Evolutionary conservation across 106 monocot genomes (phyloP), one percentile per base, ranked within the genome.

Genomic region (Gastrodia elata): DNA sequence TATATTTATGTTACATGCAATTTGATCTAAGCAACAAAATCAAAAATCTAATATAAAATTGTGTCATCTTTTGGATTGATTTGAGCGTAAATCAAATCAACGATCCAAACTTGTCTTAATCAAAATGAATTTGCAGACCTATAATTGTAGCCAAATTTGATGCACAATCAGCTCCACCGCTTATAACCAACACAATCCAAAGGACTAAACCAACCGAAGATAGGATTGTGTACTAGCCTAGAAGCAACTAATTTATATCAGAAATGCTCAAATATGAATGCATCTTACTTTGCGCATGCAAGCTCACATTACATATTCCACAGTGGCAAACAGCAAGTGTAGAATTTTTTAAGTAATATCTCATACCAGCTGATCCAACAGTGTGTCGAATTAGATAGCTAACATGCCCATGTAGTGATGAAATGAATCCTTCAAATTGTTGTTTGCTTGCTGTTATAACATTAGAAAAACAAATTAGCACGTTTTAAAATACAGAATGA

Each of bases 391-490:
- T 84, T 83, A 93, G 93, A 74, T 78, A 84, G 69, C 86, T 74
- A 64, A 98, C 93, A 68, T 91, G 82, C 13, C 97, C 93, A 83
- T 88, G 93, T n/a, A 97, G 80, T 80, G 96, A 88, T 35, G 96
- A 93, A 38, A 93, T 76, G 46, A 97, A 97, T 68, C 75, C 82
- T 74, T 91, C 91, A 22, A 98, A 68, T 46, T 98, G 97, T 48
- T 85, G 87, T 74, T 89, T 93, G 1, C 75, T 83, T 5, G 91
- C 97, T 98, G 82, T 34, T 18, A 69, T 11, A 40, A 41, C 15
- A 40, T 39, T 9, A 40, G 9, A 25, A 40, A 40, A 25, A 69
- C 11, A 24, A 39, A 67, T 36, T 35, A 14, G 37, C 67, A 67
- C 37, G 16, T 18, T 35, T 36, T 67, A 6, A 3, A 67, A 22